Base-by-base conservation (phyloP, 139 green algal genomes). In the Chlorella sp. region DNA sequence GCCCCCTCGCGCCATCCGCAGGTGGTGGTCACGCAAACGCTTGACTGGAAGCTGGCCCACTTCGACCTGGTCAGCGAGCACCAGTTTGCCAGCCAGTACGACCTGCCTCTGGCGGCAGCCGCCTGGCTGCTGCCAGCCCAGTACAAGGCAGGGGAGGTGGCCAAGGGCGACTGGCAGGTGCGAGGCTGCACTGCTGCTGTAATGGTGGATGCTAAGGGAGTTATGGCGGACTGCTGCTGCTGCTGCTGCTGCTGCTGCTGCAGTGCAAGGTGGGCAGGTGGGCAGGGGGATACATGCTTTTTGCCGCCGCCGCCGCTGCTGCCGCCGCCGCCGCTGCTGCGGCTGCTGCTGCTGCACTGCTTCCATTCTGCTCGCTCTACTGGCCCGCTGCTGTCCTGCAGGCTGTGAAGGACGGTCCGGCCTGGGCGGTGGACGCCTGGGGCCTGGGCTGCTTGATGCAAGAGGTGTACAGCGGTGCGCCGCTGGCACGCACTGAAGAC, bases 361-460 rank as follows among this genome's bases (percentile, higher is more conserved):
- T 9, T 26, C 24, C 13, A 36, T 9, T 20, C 43, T 40, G 72
- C 43, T 24, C 8, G 3, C n/a, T n/a, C n/a, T n/a, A n/a, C n/a
- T n/a, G n/a, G n/a, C 51, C 51, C 2, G 14, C 24, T 60, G 51
- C 24, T 24, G 51, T 26, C 36, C 8, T 78, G 82, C 73, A 83
- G 67, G 75, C 85, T 0, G 84, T 99, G 3, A 56, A 82, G 46
- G 73, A 94, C 34, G 84, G 83, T 1, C 97, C 97, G 0, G 89
- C 95, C n/a, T 98, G 94, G 92, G 95, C 94, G 24, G 95, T 99
- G 58, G 97, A 99, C 85, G 91, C 95, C 26, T 99, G 97, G 97
- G 97, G 97, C 0, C 92, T 99, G 69, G 97, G 97, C 72, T 99
- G 97, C 88, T 90, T 99, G 67, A 98, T 98, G 62, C 95, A 98